Evolutionary conservation across 163 green algal genomes (phyloP).

Genomic region (Prototheca cutis): DNA sequence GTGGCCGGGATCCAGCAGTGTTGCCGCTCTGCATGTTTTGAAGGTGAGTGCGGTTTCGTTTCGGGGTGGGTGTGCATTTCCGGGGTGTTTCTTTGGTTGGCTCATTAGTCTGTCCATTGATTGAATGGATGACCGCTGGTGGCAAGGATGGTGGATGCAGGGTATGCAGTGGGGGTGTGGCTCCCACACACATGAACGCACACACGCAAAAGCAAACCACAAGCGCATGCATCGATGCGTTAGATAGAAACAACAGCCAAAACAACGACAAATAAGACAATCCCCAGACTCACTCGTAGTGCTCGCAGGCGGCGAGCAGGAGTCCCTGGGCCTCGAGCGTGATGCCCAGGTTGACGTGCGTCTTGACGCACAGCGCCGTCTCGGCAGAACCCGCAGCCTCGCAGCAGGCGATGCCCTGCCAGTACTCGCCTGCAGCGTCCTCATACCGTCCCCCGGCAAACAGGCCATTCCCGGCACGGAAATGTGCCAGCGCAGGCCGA

Average conservation of each 20-base stretch:
- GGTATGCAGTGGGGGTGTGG: no score
- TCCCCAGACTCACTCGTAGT: slow-evolving; percentile 21
- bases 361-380: slow-evolving; percentile 11
- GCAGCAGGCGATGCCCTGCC: neutral
- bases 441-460: slow-evolving; percentile 29
- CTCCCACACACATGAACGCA: no score
- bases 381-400: neutral
- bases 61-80: no score
- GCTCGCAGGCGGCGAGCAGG: slow-evolving; percentile 32
- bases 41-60: no score
- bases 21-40: no score
- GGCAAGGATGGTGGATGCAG: no score
- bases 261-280: neutral
- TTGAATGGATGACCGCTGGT: no score
- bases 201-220: no score
- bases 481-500: slow-evolving; percentile 32
- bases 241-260: neutral
- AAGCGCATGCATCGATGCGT: no score
- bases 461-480: slow-evolving; percentile 38
- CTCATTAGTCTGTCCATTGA: no score
- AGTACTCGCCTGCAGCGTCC: slow-evolving; percentile 8
- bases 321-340: slow-evolving; percentile 34
- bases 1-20: slow-evolving; percentile 21
- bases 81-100: no score
- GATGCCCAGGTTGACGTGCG: slow-evolving; percentile 48